Evolutionary conservation across 177 flowering plant species (phyloP).

Genomic region (Telopea speciosissima): DNA sequence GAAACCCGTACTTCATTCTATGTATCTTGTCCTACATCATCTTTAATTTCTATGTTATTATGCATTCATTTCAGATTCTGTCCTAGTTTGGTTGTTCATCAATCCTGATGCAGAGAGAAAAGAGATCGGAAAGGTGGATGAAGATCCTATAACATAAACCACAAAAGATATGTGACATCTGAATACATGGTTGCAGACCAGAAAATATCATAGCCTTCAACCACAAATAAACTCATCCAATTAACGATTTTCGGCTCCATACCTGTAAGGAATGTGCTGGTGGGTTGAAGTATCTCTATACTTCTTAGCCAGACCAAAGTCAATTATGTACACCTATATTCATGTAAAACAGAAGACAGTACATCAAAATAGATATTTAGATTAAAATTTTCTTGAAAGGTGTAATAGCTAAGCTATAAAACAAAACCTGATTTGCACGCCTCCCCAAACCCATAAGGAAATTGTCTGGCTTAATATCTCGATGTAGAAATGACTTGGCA

Average conservation of each 20-base stretch:
- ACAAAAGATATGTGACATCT: too few relatives aligned
- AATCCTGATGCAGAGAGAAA: too few relatives aligned
- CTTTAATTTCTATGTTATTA: too few relatives aligned
- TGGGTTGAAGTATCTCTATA: constrained; percentile 69
- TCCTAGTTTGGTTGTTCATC: too few relatives aligned
- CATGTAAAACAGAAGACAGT: constrained; percentile 4
- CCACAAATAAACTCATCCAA: neutral
- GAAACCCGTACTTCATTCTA: too few relatives aligned
- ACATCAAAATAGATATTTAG: neutral
- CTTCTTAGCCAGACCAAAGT: constrained; percentile 95
- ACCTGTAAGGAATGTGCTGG: constrained; percentile 67
- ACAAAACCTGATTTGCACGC: constrained; percentile 77
- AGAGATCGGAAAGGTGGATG: too few relatives aligned
- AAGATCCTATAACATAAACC: too few relatives aligned
- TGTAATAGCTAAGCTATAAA: neutral
- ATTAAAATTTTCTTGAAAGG: neutral
- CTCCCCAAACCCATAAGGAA: constrained; percentile 87
- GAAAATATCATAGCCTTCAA: too few relatives aligned
- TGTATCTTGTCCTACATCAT: too few relatives aligned
- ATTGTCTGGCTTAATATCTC: constrained; percentile 89
- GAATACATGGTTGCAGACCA: too few relatives aligned
- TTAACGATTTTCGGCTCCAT: constrained; percentile 7
- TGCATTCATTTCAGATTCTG: too few relatives aligned
- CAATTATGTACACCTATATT: constrained; percentile 75
- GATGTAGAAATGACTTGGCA: constrained; percentile 72